phyloP scores from a whole-genome alignment of 2,329 filamentous ascomycete species.

The Neonectria sp. region DNA sequence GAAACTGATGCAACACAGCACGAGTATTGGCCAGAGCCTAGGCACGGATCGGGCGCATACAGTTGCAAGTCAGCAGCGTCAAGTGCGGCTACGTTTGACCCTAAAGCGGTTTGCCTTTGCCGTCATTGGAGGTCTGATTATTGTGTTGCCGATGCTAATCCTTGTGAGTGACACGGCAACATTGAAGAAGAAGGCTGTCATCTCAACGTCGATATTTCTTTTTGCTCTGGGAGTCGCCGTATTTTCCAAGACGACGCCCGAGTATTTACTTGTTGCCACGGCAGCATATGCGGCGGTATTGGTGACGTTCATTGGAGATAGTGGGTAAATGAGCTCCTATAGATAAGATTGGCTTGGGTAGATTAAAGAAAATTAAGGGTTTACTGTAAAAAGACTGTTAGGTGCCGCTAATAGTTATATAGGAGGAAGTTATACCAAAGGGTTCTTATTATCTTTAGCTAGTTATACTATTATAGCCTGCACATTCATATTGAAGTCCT shows the following conservation, averaged over 20 bases:
- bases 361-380: too few species aligned
- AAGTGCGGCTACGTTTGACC: not conserved
- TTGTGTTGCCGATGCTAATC: not conserved
- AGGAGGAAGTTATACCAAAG: too few species aligned
- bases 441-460: too few species aligned
- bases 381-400: too few species aligned
- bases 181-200: conserved; percentile 2
- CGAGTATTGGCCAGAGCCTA: not conserved
- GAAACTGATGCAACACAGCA: conserved; percentile 14
- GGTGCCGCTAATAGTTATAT: too few species aligned
- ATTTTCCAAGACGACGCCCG: conserved; percentile 5
- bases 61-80: not conserved
- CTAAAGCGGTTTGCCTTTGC: conserved; percentile 1
- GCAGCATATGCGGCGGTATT: conserved; percentile 4
- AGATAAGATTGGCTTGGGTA: too few species aligned
- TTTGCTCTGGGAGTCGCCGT: conserved; percentile 1
- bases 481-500: too few species aligned
- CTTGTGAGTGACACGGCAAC: not conserved
- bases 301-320: not conserved
- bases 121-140: not conserved
- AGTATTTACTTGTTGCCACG: conserved; percentile 1
- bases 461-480: too few species aligned
- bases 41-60: conserved; percentile 3
- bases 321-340: not conserved
- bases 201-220: conserved; percentile 7